These are phyloP conservation scores for Cupressus sempervirens DNA, from an alignment of 75 land plant genomes.

Conservation along the genomic window DNA sequence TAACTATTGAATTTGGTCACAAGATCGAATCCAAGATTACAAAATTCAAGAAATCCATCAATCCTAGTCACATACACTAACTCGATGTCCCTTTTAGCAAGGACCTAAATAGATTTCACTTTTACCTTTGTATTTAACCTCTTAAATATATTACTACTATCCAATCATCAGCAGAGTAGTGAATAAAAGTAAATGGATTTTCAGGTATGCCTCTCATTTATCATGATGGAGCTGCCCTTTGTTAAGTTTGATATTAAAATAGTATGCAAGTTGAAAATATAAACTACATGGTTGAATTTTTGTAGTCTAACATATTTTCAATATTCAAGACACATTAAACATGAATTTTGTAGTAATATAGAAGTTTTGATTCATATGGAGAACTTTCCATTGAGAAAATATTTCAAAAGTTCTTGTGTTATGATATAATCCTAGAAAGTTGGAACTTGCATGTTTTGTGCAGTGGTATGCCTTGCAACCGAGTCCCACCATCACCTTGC, in stretches of 20 bases:
- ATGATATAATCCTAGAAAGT: background rate
- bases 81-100: background rate
- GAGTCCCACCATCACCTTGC: background rate
- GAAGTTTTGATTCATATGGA: background rate
- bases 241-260: background rate
- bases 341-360: background rate
- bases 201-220: background rate
- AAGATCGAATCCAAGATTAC: background rate
- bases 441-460: background rate
- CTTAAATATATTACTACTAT: too few relatives aligned
- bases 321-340: background rate
- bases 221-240: background rate
- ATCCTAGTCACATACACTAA: background rate
- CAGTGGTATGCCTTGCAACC: background rate
- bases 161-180: background rate
- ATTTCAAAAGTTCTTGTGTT: background rate
- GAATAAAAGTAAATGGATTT: background rate
- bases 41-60: background rate
- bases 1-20: background rate
- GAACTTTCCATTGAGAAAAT: background rate
- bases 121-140: background rate
- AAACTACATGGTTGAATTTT: background rate
- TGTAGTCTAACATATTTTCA: background rate
- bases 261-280: background rate
- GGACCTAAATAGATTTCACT: background rate